A percentile compares a stretch with the other conserved stretches of the same genome.
These are phyloP conservation scores for Pyrenophora teres DNA, from an alignment of 2,329 filamentous ascomycete genomes.

Conservation along the genomic window DNA sequence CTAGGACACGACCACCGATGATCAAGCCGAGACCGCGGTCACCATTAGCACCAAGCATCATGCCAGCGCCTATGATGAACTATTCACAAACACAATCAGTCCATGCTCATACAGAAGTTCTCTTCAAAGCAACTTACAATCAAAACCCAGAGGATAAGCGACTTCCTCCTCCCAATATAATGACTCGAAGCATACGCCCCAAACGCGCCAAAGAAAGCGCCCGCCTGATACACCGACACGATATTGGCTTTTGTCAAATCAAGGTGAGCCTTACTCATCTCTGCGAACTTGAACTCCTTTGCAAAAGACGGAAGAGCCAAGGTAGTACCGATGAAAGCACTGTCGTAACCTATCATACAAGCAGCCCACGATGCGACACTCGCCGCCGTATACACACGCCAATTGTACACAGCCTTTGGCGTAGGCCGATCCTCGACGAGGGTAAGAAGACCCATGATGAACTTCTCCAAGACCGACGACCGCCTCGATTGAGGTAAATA, in stretches of 20 bases:
- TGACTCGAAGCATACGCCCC: conserved; percentile 64
- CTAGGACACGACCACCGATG: conserved; percentile 62
- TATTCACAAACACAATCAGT: not conserved
- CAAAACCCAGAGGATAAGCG: conserved; percentile 63
- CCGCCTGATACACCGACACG: conserved; percentile 80
- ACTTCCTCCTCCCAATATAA: conserved; percentile 69
- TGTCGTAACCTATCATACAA: conserved; percentile 68
- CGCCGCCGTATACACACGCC: conserved; percentile 61
- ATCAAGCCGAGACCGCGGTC: conserved; percentile 59
- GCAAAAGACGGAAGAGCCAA: conserved; percentile 71
- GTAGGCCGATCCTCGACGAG: conserved; percentile 55
- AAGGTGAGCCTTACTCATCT: conserved; percentile 55
- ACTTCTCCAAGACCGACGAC: too few species aligned
- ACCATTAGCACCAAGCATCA: conserved; percentile 66
- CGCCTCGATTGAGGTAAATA: too few species aligned
- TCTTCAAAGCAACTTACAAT: conserved; percentile 42
- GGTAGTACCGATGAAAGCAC: conserved; percentile 77
- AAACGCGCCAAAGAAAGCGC: conserved; percentile 76
- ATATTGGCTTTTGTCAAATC: conserved; percentile 73
- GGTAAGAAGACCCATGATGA: conserved; percentile 42
- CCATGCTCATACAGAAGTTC: not conserved
- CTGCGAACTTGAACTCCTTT: conserved; percentile 67
- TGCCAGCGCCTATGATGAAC: conserved; percentile 70
- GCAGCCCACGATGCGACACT: conserved; percentile 61
- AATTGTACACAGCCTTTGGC: conserved; percentile 64